These are phyloP conservation scores for Pseudomassariella vexata DNA, from an alignment of 2,329 filamentous ascomycete genomes.

Conservation along the genomic window DNA sequence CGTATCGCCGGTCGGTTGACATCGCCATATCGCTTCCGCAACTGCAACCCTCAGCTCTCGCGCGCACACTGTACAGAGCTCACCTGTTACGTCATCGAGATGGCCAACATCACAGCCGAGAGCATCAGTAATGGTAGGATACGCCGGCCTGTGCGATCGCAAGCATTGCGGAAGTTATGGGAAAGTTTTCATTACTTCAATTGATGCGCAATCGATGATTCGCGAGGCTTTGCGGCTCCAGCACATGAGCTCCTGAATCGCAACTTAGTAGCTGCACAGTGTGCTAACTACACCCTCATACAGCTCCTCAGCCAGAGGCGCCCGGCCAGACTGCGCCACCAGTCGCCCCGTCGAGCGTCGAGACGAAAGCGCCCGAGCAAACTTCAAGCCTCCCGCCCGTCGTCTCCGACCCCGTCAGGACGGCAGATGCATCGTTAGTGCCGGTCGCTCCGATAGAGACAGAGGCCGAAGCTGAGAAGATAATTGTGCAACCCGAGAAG, in stretches of 20 bases:
- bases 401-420: conserved; percentile 14
- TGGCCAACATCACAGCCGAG: conserved; percentile 7
- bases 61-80: conserved; percentile 6
- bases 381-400: conserved; percentile 11
- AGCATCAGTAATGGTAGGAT: conserved; percentile 8
- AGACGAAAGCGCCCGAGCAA: conserved; percentile 13
- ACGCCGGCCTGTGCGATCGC: background rate
- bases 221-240: too few relatives aligned
- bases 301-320: too few relatives aligned
- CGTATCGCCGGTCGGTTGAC: too few relatives aligned
- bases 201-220: background rate
- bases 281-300: conserved; percentile 5
- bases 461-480: conserved; percentile 1
- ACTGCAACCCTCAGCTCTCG: too few relatives aligned
- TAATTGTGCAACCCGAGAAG: conserved; percentile 16
- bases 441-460: conserved; percentile 1
- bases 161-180: background rate
- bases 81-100: conserved; percentile 10
- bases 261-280: conserved; percentile 5
- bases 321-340: conserved; percentile 10
- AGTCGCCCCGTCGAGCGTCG: conserved; percentile 12
- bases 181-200: background rate
- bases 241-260: too few relatives aligned
- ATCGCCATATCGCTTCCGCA: too few relatives aligned
- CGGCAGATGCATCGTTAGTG: conserved; percentile 4